Percentiles rank a stretch among this genome's conserved stretches.
These are phyloP conservation scores for Seiridium cupressi DNA, from an alignment of 2,329 filamentous ascomycete genomes.

Conservation along the genomic window DNA sequence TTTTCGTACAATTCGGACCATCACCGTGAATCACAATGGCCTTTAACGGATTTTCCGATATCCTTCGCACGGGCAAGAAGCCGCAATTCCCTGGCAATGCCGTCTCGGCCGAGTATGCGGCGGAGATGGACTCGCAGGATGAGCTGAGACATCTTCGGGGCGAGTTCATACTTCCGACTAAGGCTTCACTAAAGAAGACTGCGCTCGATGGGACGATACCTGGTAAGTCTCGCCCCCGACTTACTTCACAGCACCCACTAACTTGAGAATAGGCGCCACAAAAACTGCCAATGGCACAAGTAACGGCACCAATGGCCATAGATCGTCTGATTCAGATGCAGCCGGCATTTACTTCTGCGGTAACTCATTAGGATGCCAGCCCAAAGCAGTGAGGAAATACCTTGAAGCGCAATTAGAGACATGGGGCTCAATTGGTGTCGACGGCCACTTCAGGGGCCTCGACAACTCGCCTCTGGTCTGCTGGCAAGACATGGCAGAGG, in stretches of 20 bases:
- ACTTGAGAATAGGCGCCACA: constrained; percentile 6
- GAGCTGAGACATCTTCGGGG: constrained; percentile 59
- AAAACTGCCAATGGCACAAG: constrained; percentile 23
- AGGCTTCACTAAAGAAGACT: constrained; percentile 65
- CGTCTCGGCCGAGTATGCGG: constrained; percentile 46
- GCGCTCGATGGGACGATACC: constrained; percentile 46
- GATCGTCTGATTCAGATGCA: constrained; percentile 20
- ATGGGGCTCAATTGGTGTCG: constrained; percentile 82
- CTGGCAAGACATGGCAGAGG: constrained; percentile 79
- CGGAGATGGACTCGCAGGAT: constrained; percentile 58
- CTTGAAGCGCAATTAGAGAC: constrained; percentile 79
- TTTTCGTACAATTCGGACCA: neutral
- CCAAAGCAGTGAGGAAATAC: constrained; percentile 79
- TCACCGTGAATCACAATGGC: constrained; percentile 58
- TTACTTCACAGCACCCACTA: neutral
- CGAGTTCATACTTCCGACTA: constrained; percentile 77
- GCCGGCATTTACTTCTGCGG: constrained; percentile 75
- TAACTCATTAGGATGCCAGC: constrained; percentile 85
- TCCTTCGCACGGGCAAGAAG: constrained; percentile 37
- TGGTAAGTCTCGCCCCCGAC: constrained; percentile 25
- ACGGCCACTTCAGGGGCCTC: constrained; percentile 75
- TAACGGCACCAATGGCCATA: constrained; percentile 19
- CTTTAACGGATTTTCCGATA: constrained; percentile 34
- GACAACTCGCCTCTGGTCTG: constrained; percentile 65
- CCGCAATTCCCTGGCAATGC: constrained; percentile 47